A percentile compares a stretch with the other conserved stretches of the same genome.
Evolutionary conservation across 306 rosid species (phyloP).

Genomic region (Sesbania bispinosa): DNA sequence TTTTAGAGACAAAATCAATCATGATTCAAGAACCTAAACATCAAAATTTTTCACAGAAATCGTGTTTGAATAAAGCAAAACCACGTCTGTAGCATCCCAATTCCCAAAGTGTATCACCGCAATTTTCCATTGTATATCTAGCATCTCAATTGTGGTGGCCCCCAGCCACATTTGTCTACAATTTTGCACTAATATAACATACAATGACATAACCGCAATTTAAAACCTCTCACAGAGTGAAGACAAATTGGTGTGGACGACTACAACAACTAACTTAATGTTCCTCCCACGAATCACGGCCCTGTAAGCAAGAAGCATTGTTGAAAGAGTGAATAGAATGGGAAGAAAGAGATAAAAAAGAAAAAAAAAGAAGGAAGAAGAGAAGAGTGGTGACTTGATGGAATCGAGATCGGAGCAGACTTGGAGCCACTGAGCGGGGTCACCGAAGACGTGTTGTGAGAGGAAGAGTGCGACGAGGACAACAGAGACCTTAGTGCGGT

Average conservation of each 20-base stretch:
- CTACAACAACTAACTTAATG: constrained; percentile 57
- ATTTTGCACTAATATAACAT: too few species aligned
- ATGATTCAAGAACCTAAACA: too few species aligned
- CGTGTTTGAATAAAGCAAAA: too few species aligned
- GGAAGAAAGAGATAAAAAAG: background rate
- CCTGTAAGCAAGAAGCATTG: constrained; percentile 30
- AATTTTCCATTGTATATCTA: too few species aligned
- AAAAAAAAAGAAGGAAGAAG: background rate
- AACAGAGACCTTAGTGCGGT: constrained; percentile 78
- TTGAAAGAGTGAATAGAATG: background rate
- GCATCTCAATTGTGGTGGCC: too few species aligned
- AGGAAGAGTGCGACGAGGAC: constrained; percentile 65
- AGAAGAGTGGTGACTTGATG: constrained; percentile 42
- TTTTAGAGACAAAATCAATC: too few species aligned
- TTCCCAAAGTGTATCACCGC: too few species aligned
- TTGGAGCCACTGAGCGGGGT: constrained; percentile 84
- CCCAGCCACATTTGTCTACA: too few species aligned
- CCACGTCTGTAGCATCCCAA: too few species aligned
- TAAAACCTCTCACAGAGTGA: too few species aligned
- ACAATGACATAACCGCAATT: too few species aligned
- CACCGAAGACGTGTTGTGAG: constrained; percentile 60
- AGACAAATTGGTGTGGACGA: constrained; percentile 53
- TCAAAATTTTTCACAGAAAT: too few species aligned
- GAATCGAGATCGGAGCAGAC: constrained; percentile 89
- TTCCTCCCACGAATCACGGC: constrained; percentile 58